Base-by-base conservation (phyloP, 2,329 filamentous ascomycete species). In the Apiospora marii region DNA sequence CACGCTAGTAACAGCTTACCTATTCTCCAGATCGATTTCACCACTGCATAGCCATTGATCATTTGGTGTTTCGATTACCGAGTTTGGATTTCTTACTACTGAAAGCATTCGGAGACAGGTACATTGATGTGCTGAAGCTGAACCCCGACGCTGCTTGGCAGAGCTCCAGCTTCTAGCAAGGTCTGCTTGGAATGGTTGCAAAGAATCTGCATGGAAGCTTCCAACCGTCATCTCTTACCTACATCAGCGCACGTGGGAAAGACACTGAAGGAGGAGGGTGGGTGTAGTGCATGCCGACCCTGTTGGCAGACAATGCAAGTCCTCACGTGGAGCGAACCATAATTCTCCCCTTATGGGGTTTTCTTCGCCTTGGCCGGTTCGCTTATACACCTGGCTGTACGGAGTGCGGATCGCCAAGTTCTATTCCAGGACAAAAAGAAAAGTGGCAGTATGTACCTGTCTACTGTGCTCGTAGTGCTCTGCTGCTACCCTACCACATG, bases 161-260 rank as follows among this genome's bases (percentile, higher is more conserved):
- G 53, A 37, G 30, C 53, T 37, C 22, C 53, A 41, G 37, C 37
- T 41, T 41, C 37, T 41, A 41, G 37, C 37, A 30, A 22, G 53
- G 16, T 12, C 58, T 41, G 58, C 22, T 41, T 34, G 19, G 34
- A 64, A 22, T 12, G 34, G 58, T 22, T 22, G 34, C 10, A 41
- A 41, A 19, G 58, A 64, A 41, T 22, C 22, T 41, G 58, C 58
- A 64, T 64, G 58, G 58, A 64, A 64, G 13, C 34, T 41, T 64
- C 30, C 19, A 64, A 64, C 19, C 12, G 34, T 64, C 34, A 19
- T 64, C 27, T 58, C 58, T 64, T 24, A 64, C 58, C 58, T 41
- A 64, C 58, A 22, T 16, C 51, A 34, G 51, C 14, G 51, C 51
- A 64, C 58, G 58, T 64, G 58, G 53, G 19, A 64, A 41, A 64